phyloP scores from a whole-genome alignment of 1,284 basidiomycete genomes.

The Neonothopanus nambi region DNA sequence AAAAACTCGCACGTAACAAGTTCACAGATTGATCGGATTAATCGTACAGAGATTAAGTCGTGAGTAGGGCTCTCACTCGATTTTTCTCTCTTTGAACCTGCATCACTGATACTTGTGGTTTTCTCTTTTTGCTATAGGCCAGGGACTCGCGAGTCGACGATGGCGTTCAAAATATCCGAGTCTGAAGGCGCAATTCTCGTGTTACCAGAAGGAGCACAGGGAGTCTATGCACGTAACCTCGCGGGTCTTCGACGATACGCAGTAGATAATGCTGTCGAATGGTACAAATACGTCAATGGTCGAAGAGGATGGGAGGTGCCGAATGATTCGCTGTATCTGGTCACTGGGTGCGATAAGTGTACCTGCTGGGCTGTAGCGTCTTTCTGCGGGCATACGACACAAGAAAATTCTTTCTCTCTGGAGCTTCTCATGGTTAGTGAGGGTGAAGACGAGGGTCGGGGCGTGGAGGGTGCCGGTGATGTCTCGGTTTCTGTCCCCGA shows the following conservation, averaged over 20 bases:
- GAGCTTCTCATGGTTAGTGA: too few relatives aligned
- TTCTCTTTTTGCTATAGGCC: too few relatives aligned
- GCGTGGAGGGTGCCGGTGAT: too few relatives aligned
- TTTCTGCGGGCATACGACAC: not conserved
- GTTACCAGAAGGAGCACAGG: slow-evolving; percentile 2
- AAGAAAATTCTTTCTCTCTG: not conserved
- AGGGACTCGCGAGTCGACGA: not conserved
- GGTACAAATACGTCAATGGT: slow-evolving; percentile 7
- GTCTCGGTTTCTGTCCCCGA: too few relatives aligned
- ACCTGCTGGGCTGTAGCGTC: slow-evolving; percentile 7
- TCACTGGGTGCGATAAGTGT: slow-evolving; percentile 14
- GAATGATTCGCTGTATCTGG: slow-evolving; percentile 6
- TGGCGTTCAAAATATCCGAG: not conserved
- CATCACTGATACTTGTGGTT: too few relatives aligned
- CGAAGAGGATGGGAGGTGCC: not conserved
- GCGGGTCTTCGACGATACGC: not conserved
- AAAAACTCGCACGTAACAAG: too few relatives aligned
- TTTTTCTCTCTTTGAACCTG: too few relatives aligned
- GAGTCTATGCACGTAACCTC: slow-evolving; percentile 1
- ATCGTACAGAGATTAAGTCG: too few relatives aligned
- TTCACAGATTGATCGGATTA: too few relatives aligned
- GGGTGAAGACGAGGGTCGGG: too few relatives aligned
- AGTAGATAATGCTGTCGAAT: slow-evolving; percentile 1
- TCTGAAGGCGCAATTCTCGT: slow-evolving; percentile 10
- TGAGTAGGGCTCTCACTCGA: too few relatives aligned